Percentiles rank a stretch among this genome's conserved stretches.
Conservation (phyloP, 805 yeast genomes). For the Wickerhamomyces mucosus region DNA sequence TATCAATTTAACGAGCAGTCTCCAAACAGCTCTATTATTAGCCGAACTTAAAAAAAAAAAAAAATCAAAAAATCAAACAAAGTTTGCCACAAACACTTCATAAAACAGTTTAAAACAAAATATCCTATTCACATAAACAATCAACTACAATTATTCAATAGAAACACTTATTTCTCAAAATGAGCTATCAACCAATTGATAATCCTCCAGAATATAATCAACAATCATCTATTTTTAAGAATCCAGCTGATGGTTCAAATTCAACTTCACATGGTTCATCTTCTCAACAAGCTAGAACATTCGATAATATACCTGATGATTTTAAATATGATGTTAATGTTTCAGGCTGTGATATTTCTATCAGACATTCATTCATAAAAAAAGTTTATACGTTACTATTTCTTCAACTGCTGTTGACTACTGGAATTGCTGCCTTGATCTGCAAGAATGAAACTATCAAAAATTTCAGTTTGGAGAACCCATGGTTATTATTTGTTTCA, state of each 20-base stretch:
- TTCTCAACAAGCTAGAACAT: background rate
- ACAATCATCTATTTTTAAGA: background rate
- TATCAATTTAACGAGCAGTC: too few species aligned
- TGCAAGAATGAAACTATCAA: conserved; percentile 34
- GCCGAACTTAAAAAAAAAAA: too few species aligned
- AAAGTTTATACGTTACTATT: conserved; percentile 70
- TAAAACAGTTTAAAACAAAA: too few species aligned
- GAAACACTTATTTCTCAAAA: too few species aligned
- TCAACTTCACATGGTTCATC: background rate
- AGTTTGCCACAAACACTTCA: too few species aligned
- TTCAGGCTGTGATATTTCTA: conserved; percentile 64
- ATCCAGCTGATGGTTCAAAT: background rate
- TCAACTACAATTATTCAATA: too few species aligned
- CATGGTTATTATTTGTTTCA: conserved; percentile 51
- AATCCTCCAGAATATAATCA: conserved; percentile 21
- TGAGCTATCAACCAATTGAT: conserved; percentile 17
- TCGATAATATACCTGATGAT: conserved; percentile 47
- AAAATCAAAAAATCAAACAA: too few species aligned
- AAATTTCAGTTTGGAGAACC: conserved; percentile 46
- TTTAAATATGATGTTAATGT: conserved; percentile 76
- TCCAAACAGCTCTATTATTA: too few species aligned
- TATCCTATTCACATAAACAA: too few species aligned
- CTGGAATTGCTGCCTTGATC: conserved; percentile 45
- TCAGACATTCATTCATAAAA: conserved; percentile 67
- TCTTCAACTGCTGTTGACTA: conserved; percentile 54